phyloP scores from a whole-genome alignment of 148 eudicot genomes.

The Agrostemma githago region DNA sequence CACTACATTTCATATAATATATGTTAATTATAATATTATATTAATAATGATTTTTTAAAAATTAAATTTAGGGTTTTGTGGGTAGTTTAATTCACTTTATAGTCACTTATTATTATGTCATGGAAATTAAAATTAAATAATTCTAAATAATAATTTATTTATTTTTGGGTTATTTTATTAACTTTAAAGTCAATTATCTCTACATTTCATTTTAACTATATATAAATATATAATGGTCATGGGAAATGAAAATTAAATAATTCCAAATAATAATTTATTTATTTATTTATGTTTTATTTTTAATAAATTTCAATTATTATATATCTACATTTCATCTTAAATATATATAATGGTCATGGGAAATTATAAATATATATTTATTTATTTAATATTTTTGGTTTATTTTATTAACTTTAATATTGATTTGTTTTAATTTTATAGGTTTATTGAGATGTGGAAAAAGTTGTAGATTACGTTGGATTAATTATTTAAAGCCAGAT shows the following conservation, averaged over 20 bases:
- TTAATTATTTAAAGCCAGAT: constrained; percentile 60
- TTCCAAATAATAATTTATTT: neutral
- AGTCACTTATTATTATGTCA: no score
- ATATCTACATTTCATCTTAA: no score
- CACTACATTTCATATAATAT: no score
- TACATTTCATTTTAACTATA: no score
- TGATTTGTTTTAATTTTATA: neutral
- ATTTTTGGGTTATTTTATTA: neutral
- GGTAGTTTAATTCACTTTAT: neutral
- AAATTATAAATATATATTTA: no score
- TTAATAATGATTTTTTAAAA: no score
- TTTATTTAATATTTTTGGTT: no score
- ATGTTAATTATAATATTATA: no score
- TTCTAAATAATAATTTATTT: neutral
- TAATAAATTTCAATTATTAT: no score
- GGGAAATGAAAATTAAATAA: neutral
- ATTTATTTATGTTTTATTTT: neutral
- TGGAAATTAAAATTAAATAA: neutral
- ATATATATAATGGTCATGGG: no score
- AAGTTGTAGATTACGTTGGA: constrained; percentile 80
- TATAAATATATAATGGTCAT: neutral
- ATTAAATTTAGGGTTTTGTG: neutral
- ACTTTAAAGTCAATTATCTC: no score
- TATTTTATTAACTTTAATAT: neutral
- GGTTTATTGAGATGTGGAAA: constrained; percentile 75